Conservation (phyloP, 2,329 filamentous ascomycete species). For the Fonsecaea pedrosoi region DNA sequence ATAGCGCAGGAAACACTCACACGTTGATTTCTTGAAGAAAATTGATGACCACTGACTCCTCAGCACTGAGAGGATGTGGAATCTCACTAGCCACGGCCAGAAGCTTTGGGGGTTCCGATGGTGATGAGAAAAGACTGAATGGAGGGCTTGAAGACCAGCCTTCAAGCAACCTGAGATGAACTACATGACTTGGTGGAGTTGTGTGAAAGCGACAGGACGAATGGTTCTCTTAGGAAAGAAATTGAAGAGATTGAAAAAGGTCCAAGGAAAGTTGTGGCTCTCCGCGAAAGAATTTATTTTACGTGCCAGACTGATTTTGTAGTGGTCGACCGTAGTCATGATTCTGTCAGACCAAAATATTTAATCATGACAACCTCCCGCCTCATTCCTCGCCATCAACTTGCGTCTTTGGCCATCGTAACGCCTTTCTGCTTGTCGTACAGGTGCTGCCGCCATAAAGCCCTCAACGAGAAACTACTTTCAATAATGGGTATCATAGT, state of each 20-base stretch:
- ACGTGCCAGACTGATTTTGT: slow-evolving; percentile 10
- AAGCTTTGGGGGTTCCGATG: background rate
- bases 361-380: slow-evolving; percentile 9
- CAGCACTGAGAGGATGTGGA: background rate
- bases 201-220: background rate
- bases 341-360: slow-evolving; percentile 8
- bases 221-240: background rate
- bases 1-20: background rate
- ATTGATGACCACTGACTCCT: background rate
- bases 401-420: background rate
- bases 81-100: background rate
- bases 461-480: background rate
- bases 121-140: background rate
- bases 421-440: background rate
- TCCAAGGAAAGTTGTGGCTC: background rate
- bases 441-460: background rate
- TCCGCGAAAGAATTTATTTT: slow-evolving; percentile 11
- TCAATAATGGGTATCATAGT: slow-evolving; percentile 32
- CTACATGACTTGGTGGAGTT: slow-evolving; percentile 27
- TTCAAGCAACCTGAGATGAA: slow-evolving; percentile 24
- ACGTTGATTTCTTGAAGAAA: background rate
- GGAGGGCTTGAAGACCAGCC: slow-evolving; percentile 30
- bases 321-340: background rate
- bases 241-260: slow-evolving; percentile 3
- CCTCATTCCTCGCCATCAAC: background rate